Evolutionary conservation across 306 rosid genomes (phyloP).

Genomic region (Chamaecrista fasciculata): DNA sequence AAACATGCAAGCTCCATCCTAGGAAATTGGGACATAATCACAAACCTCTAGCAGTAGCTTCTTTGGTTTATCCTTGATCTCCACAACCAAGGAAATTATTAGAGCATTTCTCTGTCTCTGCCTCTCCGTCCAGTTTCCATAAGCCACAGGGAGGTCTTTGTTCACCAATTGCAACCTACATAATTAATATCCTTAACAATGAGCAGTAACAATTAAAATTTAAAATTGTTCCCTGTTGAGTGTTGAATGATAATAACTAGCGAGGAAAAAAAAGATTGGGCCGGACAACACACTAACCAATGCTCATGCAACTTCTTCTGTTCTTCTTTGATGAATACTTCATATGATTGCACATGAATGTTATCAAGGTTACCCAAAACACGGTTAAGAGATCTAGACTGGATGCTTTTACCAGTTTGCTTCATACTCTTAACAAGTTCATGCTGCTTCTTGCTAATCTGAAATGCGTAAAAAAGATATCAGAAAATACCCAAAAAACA

Average conservation of each 20-base stretch:
- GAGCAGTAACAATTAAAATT: constrained; percentile 12
- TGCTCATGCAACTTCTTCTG: constrained; percentile 79
- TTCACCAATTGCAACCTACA: constrained; percentile 75
- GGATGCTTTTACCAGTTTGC: constrained; percentile 76
- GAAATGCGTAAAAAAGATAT: constrained; percentile 40
- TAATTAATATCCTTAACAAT: constrained; percentile 28
- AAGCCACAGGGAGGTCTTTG: constrained; percentile 68
- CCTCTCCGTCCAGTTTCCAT: constrained; percentile 57
- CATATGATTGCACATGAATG: constrained; percentile 79
- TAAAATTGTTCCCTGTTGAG: constrained; percentile 5
- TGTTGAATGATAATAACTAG: not conserved
- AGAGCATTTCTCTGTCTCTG: constrained; percentile 44
- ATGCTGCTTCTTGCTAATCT: constrained; percentile 90
- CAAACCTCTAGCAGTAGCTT: constrained; percentile 51
- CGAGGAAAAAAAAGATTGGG: not conserved
- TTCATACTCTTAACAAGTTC: constrained; percentile 91
- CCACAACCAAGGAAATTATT: constrained; percentile 53
- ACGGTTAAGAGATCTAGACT: constrained; percentile 72
- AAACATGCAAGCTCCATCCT: constrained; percentile 14
- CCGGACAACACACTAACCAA: constrained; percentile 64
- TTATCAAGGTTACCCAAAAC: constrained; percentile 75
- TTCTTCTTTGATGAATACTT: constrained; percentile 80
- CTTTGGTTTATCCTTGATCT: constrained; percentile 48
- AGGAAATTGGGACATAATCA: constrained; percentile 31
- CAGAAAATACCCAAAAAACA: constrained; percentile 20